These are phyloP conservation scores for Ajuga reptans DNA, from an alignment of 305 asterid genomes.

Conservation along the genomic window DNA sequence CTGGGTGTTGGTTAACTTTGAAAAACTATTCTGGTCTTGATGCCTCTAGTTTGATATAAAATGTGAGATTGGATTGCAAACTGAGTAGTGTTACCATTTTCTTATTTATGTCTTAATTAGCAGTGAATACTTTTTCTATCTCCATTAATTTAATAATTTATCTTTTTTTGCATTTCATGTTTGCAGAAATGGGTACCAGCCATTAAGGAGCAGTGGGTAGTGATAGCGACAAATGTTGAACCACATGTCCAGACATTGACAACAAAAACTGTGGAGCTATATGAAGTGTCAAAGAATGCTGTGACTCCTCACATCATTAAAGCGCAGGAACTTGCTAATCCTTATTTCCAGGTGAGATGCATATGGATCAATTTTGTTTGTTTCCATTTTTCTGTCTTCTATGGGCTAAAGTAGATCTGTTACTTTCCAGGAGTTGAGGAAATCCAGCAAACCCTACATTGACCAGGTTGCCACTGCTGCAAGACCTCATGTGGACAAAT, in stretches of 20 bases:
- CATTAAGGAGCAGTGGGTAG: conserved; percentile 67
- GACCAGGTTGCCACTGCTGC: conserved; percentile 72
- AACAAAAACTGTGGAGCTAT: conserved; percentile 52
- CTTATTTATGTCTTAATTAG: background rate
- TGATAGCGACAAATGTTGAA: conserved; percentile 45
- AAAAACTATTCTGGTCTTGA: background rate
- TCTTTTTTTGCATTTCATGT: conserved; percentile 15
- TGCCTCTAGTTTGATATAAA: conserved; percentile 8
- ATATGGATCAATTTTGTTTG: conserved; percentile 3
- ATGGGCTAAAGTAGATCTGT: conserved; percentile 21
- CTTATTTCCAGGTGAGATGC: conserved; percentile 61
- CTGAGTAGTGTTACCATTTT: background rate
- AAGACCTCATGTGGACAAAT: conserved; percentile 71
- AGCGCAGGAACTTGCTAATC: conserved; percentile 64
- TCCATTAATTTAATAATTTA: background rate
- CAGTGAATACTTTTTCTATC: background rate
- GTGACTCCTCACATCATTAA: conserved; percentile 58
- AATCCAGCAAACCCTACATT: conserved; percentile 63
- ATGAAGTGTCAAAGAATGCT: conserved; percentile 49
- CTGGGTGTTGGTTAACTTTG: background rate
- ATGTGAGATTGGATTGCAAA: background rate
- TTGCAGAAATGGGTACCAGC: conserved; percentile 83
- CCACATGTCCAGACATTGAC: conserved; percentile 57
- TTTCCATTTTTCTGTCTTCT: background rate
- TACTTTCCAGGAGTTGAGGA: conserved; percentile 51